Conservation (phyloP, 164 flowering plant species). For the Berberis vulgaris region DNA sequence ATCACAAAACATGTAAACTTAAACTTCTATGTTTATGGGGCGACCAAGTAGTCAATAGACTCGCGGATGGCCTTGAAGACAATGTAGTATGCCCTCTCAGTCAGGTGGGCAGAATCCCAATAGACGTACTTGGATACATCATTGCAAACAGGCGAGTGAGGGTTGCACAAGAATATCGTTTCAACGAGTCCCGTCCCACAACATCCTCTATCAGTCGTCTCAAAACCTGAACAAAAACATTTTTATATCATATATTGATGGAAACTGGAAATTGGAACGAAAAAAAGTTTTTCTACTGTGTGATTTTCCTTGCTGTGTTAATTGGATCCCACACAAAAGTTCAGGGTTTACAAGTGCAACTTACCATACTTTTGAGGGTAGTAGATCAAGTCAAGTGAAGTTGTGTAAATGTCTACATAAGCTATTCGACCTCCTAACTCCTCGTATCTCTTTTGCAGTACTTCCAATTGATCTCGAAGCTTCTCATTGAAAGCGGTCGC, state of each 20-base stretch:
- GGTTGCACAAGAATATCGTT: slow-evolving; percentile 22
- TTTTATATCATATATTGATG: too few species aligned
- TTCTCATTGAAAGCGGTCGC: slow-evolving; percentile 33
- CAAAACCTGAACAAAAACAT: slow-evolving; percentile 26
- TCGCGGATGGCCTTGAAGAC: background rate
- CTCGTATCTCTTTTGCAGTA: slow-evolving; percentile 10
- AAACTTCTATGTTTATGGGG: too few species aligned
- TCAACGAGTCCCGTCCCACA: slow-evolving; percentile 41
- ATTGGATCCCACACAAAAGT: too few species aligned
- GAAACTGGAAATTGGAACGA: too few species aligned
- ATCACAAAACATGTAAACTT: too few species aligned
- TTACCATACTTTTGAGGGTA: slow-evolving; percentile 13
- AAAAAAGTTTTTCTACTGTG: too few species aligned
- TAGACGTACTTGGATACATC: slow-evolving; percentile 28
- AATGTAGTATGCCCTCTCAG: slow-evolving; percentile 22
- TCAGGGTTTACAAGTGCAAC: background rate
- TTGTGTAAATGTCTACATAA: slow-evolving; percentile 21
- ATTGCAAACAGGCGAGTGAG: slow-evolving; percentile 18
- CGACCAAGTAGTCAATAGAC: too few species aligned
- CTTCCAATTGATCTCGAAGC: slow-evolving; percentile 20
- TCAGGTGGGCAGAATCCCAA: slow-evolving; percentile 49
- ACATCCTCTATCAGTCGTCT: slow-evolving; percentile 33
- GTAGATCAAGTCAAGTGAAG: slow-evolving; percentile 32
- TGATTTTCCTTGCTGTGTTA: too few species aligned
- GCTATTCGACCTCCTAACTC: slow-evolving; percentile 28